Conservation (phyloP, 148 eudicot species). For the Rhododendron molle region DNA sequence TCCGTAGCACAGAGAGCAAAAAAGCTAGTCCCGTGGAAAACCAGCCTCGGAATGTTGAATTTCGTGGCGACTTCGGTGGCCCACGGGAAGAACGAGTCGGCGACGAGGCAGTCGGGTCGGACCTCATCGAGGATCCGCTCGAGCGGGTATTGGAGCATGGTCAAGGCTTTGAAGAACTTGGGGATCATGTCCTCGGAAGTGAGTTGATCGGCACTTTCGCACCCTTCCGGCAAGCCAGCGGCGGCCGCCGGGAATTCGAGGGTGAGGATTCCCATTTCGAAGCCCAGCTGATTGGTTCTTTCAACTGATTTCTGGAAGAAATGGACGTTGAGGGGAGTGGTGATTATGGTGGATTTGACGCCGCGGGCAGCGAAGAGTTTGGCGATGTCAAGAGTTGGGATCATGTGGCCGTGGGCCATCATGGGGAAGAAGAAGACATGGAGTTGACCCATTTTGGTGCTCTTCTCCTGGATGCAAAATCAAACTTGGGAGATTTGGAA, state of each 20-base stretch:
- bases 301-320: conserved; percentile 22
- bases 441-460: conserved; percentile 15
- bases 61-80: conserved; percentile 21
- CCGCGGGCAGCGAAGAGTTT: too few relatives aligned
- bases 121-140: not conserved
- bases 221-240: conserved; percentile 36
- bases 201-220: not conserved
- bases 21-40: conserved; percentile 41
- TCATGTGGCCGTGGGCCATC: conserved; percentile 55
- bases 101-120: not conserved
- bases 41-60: conserved; percentile 45
- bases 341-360: conserved; percentile 21
- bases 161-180: not conserved
- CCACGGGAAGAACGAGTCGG: not conserved
- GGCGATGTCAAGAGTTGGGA: conserved; percentile 22
- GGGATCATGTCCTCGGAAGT: not conserved
- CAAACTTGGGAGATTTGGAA: not conserved
- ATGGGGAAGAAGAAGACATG: conserved; percentile 49
- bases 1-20: conserved; percentile 32
- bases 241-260: conserved; percentile 32
- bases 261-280: conserved; percentile 8
- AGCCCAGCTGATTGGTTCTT: not conserved
- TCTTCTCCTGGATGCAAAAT: too few relatives aligned
- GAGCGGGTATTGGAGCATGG: not conserved
- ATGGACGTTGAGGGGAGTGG: conserved; percentile 36